Evolutionary conservation across 495 filamentous ascomycete genomes (phyloP).

Genomic region (Podospora pseudopauciseta): DNA sequence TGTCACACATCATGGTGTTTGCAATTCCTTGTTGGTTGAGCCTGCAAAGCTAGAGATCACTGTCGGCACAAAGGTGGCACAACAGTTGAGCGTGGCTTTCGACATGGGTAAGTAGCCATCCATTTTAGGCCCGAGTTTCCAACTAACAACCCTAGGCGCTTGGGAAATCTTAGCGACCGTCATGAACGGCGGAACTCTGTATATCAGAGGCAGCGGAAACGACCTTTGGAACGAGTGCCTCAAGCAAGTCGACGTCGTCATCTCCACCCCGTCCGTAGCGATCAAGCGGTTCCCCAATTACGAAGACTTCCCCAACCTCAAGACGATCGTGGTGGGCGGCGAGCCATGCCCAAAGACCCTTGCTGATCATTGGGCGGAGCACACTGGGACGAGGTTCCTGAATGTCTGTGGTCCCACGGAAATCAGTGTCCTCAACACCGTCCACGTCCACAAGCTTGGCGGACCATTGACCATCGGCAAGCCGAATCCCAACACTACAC

Average conservation of each 20-base stretch:
- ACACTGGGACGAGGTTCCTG: conserved; percentile 27
- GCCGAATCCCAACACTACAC: conserved; percentile 38
- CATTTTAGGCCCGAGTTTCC: not conserved
- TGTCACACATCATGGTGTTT: conserved; percentile 33
- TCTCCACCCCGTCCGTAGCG: conserved; percentile 35
- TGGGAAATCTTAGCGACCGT: conserved; percentile 41
- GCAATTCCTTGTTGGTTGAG: conserved; percentile 31
- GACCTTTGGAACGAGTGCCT: conserved; percentile 26
- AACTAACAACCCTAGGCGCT: conserved; percentile 23
- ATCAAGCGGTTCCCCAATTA: conserved; percentile 24
- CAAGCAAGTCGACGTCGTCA: conserved; percentile 31
- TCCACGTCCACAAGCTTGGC: conserved; percentile 31
- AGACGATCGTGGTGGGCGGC: conserved; percentile 32
- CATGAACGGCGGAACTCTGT: conserved; percentile 38
- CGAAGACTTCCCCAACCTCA: conserved; percentile 35
- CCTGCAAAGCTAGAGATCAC: conserved; percentile 36
- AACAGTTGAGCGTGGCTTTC: conserved; percentile 38
- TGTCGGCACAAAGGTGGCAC: conserved; percentile 36
- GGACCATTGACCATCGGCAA: conserved; percentile 34
- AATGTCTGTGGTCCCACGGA: conserved; percentile 43
- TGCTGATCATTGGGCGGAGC: conserved; percentile 33
- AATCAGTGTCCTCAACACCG: conserved; percentile 39
- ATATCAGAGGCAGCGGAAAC: conserved; percentile 27
- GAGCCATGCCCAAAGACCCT: conserved; percentile 34
- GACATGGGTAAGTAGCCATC: conserved; percentile 36